These are phyloP conservation scores for Colletotrichum kahawae DNA, from an alignment of 2,329 filamentous ascomycete species.

Conservation along the genomic window DNA sequence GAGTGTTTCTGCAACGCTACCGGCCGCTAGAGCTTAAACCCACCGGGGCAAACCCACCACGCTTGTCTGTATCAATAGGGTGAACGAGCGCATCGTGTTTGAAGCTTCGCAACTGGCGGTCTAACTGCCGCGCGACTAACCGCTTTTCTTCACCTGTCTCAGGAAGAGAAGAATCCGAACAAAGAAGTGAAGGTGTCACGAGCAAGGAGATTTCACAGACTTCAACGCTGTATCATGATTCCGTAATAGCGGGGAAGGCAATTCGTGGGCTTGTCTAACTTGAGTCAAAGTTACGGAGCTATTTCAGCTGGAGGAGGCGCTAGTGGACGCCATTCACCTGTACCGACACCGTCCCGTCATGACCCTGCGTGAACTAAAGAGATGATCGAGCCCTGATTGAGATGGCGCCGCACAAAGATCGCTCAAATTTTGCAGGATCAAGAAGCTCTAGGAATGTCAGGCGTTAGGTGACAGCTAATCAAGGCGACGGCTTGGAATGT, in stretches of 20 bases:
- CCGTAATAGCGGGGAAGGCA: neutral
- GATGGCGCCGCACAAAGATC: neutral
- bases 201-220: neutral
- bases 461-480: neutral
- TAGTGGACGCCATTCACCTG: neutral
- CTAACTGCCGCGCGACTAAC: neutral
- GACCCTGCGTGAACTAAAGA: neutral
- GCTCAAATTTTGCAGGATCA: neutral
- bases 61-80: neutral
- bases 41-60: neutral
- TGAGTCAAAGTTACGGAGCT: neutral
- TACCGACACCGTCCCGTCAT: neutral
- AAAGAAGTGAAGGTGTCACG: neutral
- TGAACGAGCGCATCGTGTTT: neutral
- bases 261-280: neutral
- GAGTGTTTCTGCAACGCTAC: neutral
- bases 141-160: neutral
- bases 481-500: neutral
- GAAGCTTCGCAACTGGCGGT: neutral
- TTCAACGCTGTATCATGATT: neutral
- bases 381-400: neutral
- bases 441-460: neutral
- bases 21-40: neutral
- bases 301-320: neutral
- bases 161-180: neutral